These are phyloP conservation scores for Teratosphaeria destructans DNA, from an alignment of 2,329 filamentous ascomycete species.

Conservation along the genomic window DNA sequence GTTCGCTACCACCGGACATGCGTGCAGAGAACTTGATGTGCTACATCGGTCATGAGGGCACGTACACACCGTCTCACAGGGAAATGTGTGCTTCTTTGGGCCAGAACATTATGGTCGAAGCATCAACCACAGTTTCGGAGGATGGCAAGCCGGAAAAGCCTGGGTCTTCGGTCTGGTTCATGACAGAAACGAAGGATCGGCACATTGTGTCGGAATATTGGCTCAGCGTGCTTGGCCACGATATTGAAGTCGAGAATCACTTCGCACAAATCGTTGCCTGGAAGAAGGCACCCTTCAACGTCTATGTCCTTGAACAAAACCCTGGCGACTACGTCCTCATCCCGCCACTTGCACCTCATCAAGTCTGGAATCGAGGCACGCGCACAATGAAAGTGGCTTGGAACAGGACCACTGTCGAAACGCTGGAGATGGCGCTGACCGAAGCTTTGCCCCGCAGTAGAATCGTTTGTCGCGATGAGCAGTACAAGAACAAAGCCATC, in stretches of 20 bases:
- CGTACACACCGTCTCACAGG: conserved; percentile 86
- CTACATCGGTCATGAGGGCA: conserved; percentile 94
- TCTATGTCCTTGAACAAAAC: conserved; percentile 84
- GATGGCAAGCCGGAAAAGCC: conserved; percentile 61
- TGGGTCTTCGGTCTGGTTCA: conserved; percentile 95
- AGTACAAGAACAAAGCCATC: conserved; percentile 98
- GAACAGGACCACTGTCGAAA: conserved; percentile 92
- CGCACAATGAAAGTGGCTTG: conserved; percentile 95
- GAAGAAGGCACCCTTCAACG: conserved; percentile 87
- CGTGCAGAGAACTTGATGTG: conserved; percentile 96
- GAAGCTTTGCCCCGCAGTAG: conserved; percentile 83
- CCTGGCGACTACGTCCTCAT: conserved; percentile 89
- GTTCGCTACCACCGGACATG: conserved; percentile 75
- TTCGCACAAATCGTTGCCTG: conserved; percentile 93
- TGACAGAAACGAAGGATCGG: conserved; percentile 92
- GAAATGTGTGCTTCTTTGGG: conserved; percentile 97
- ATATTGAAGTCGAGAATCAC: conserved; percentile 93
- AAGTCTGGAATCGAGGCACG: conserved; percentile 96
- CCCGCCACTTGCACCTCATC: conserved; percentile 84
- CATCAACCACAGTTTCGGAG: conserved; percentile 54
- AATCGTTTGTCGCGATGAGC: conserved; percentile 89
- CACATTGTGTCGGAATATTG: conserved; percentile 89
- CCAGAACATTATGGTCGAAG: conserved; percentile 97
- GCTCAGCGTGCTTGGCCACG: conserved; percentile 82
- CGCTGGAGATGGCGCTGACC: conserved; percentile 70